Evolutionary conservation across 176 grass and related monocot species (phyloP).

Genomic region (Tillandsia fasciculata): DNA sequence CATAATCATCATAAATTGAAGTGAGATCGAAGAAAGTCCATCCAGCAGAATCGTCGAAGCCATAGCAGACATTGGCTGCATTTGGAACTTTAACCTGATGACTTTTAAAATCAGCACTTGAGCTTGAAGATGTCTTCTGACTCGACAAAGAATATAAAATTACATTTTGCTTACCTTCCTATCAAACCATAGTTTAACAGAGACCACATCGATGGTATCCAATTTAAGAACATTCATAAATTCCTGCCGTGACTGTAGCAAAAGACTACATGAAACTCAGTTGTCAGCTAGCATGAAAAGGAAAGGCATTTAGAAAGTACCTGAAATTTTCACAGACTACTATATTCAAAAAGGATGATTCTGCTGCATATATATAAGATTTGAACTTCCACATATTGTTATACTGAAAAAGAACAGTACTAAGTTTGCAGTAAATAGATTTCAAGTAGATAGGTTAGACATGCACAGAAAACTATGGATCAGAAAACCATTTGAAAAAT

Average conservation of each 20-base stretch:
- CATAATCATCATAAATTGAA: constrained; percentile 66
- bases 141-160: background rate
- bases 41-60: constrained; percentile 58
- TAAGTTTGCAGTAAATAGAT: background rate
- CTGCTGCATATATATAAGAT: too few species aligned
- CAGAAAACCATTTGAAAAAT: background rate
- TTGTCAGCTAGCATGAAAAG: constrained; percentile 17
- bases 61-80: constrained; percentile 56
- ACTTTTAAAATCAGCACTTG: constrained; percentile 8
- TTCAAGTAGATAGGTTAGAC: background rate
- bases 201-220: constrained; percentile 43
- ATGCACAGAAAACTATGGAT: background rate
- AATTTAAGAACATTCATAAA: constrained; percentile 63
- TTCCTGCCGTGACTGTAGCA: constrained; percentile 48
- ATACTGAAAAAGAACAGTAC: too few species aligned
- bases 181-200: constrained; percentile 78
- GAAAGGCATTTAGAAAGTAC: background rate
- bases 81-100: constrained; percentile 65
- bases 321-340: background rate
- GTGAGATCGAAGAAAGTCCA: constrained; percentile 76
- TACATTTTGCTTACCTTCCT: constrained; percentile 43
- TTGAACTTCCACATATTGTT: too few species aligned
- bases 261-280: constrained; percentile 38
- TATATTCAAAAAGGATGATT: too few species aligned
- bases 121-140: background rate